phyloP scores from a whole-genome alignment of 306 rosid genomes.

The Cucumis cinereus region DNA sequence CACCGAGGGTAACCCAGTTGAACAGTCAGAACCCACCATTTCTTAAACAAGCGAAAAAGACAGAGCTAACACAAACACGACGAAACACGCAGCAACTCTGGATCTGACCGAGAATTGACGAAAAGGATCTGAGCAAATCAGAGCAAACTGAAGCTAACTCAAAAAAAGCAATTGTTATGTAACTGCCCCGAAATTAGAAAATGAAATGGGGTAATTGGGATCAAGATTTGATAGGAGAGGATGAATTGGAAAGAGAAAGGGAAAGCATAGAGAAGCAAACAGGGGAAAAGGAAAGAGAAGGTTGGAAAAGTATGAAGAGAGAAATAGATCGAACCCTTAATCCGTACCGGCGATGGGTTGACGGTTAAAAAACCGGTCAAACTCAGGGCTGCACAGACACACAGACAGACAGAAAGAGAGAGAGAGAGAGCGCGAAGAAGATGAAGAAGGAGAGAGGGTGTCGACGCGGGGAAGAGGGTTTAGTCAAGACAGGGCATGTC shows the following conservation, averaged over 20 bases:
- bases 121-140: background rate
- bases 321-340: slow-evolving; percentile 5
- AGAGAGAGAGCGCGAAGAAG: background rate
- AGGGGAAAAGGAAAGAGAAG: background rate
- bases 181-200: background rate
- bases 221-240: background rate
- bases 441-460: background rate
- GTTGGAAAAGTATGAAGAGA: background rate
- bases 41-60: slow-evolving; percentile 2
- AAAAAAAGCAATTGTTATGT: background rate
- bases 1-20: slow-evolving; percentile 22
- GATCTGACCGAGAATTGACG: slow-evolving; percentile 10
- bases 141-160: background rate
- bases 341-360: background rate
- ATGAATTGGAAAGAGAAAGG: background rate
- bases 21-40: slow-evolving; percentile 59
- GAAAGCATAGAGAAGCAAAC: background rate
- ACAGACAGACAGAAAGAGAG: background rate
- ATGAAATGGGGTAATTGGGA: background rate
- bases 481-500: background rate
- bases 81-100: background rate
- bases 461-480: background rate
- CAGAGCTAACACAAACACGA: background rate
- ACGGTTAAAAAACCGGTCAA: background rate
- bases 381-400: background rate